Evolutionary conservation across 805 yeast species (phyloP).

Genomic region (Pichia membranifaciens): DNA sequence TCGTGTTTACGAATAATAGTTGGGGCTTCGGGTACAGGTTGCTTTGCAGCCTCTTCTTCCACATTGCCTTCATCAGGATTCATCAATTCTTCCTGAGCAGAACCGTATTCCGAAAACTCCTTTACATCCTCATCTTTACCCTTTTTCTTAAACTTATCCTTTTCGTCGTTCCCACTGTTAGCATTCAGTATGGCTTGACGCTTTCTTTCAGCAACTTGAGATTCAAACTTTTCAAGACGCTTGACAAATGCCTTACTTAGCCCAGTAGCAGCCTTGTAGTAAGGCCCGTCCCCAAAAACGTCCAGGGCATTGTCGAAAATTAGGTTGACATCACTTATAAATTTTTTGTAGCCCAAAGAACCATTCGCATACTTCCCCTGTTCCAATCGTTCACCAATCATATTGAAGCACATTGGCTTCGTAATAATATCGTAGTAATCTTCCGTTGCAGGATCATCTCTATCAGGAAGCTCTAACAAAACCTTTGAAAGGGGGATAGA

Average conservation of each 20-base stretch:
- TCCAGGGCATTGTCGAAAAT: constrained; percentile 75
- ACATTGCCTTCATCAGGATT: constrained; percentile 8
- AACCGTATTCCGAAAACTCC: neutral
- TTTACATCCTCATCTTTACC: constrained; percentile 5
- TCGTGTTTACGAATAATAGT: constrained; percentile 20
- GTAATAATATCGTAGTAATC: constrained; percentile 71
- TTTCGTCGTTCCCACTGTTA: neutral
- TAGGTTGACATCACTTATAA: constrained; percentile 50
- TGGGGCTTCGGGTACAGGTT: constrained; percentile 18
- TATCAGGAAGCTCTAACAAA: constrained; percentile 68
- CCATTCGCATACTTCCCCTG: constrained; percentile 44
- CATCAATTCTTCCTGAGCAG: constrained; percentile 10
- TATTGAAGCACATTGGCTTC: constrained; percentile 66
- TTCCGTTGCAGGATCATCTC: constrained; percentile 45
- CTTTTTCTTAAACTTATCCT: constrained; percentile 10
- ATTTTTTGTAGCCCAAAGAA: constrained; percentile 48
- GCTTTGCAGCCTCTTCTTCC: constrained; percentile 7
- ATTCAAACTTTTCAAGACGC: constrained; percentile 32
- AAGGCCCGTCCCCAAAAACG: constrained; percentile 71
- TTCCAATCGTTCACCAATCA: constrained; percentile 48
- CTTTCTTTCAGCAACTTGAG: constrained; percentile 18
- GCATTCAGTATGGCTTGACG: neutral
- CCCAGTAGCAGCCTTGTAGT: constrained; percentile 63
- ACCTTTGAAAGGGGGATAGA: constrained; percentile 32
- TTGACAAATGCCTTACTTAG: constrained; percentile 48